Base-by-base conservation (phyloP, 1,284 basidiomycete genomes). In the Ustilago hordei region DNA sequence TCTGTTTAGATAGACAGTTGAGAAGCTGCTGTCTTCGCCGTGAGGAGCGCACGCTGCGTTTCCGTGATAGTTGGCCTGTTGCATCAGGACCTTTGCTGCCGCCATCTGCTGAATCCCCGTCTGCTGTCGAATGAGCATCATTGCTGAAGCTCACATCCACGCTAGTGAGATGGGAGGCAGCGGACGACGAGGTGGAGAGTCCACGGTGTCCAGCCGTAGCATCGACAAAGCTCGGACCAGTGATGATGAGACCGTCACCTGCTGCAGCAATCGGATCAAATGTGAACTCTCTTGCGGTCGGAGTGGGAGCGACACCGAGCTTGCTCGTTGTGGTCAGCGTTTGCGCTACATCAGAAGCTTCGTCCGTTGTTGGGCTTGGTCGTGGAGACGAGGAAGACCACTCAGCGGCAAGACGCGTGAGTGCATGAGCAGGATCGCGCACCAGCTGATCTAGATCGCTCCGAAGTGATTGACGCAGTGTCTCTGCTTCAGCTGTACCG, bases 231-330 rank as follows among this genome's bases (percentile, higher is more conserved):
- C 68, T 69, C 2, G 75, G 65, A 4, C 79, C 71, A 1, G 75
- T 72, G 47, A 78, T 78, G 64, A 81, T 79, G 17, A 84, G 68
- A 9, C 82, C 82, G 38, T 84, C 82, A 28, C 79, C 81, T 15
- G 69, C 78, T 11, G 81, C 81, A 12, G 80, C 73, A n/a, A 84
- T 71, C 7, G 80, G 78, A 35, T 84, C 82, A 31, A 84, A 81
- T 0, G 75, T 78, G 43, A 69, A 74, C 38, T 66, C 71, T 15
- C 53, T 60, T 19, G 60, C 62, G 13, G 64, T 67, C 17, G 76
- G 74, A 12, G 72, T 69, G 4, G 70, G 70, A 8, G 68, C 73
- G 7, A 68, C 58, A 23, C 62, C 69, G 19, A 58, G 48, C 19
- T 59, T 12, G 47, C 64, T 67, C n/a, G 68, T 66, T n/a, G 74